These are phyloP conservation scores for Schizophyllum amplum DNA, from an alignment of 1,284 basidiomycete species.

Conservation along the genomic window DNA sequence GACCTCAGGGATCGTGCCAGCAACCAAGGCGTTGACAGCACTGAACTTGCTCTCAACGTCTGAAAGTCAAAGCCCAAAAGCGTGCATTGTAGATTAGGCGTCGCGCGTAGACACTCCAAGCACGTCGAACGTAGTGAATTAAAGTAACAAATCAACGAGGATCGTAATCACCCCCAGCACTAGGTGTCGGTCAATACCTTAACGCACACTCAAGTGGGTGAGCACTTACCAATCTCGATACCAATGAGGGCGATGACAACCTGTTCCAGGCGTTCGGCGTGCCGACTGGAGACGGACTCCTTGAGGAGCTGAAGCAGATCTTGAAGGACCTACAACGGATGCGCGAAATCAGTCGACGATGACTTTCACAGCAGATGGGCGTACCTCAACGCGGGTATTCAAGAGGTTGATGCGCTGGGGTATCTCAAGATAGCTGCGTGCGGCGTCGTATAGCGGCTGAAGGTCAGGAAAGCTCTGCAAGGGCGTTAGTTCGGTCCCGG, in stretches of 20 bases:
- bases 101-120: too few relatives aligned
- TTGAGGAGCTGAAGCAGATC: conserved; percentile 96
- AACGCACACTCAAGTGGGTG: conserved; percentile 1
- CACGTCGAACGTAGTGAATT: too few relatives aligned
- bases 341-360: not conserved
- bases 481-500: not conserved
- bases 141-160: conserved; percentile 45
- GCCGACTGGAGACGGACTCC: conserved; percentile 87
- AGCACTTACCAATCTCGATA: conserved; percentile 69
- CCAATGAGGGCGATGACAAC: conserved; percentile 92
- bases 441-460: conserved; percentile 92
- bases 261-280: conserved; percentile 91
- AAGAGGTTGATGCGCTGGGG: conserved; percentile 90
- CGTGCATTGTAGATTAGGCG: too few relatives aligned
- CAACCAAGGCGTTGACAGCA: too few relatives aligned
- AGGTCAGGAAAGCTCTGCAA: conserved; percentile 81
- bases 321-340: conserved; percentile 66
- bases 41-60: too few relatives aligned
- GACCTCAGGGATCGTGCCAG: too few relatives aligned
- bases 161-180: conserved; percentile 70
- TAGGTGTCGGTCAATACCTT: conserved; percentile 16
- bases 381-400: conserved; percentile 82
- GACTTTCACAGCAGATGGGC: conserved; percentile 1
- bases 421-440: conserved; percentile 90
- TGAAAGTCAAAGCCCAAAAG: too few relatives aligned